Evolutionary conservation across 2,329 filamentous ascomycete genomes (phyloP).

Genomic region (Paracamarosporium sp.): DNA sequence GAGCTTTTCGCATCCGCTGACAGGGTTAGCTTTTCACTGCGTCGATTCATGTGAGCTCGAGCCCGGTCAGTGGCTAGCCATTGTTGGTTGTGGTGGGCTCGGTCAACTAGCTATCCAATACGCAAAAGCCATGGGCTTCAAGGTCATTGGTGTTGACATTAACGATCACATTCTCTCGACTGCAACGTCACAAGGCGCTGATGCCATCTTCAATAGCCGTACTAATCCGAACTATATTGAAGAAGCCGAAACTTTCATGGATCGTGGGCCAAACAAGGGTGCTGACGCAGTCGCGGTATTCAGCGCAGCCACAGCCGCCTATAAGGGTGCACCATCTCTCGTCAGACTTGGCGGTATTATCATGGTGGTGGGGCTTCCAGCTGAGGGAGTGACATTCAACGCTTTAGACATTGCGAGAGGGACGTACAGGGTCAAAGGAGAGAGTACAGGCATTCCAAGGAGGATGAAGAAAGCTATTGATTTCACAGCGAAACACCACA

Average conservation of each 20-base stretch:
- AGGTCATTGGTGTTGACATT: conserved; percentile 51
- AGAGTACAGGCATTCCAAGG: conserved; percentile 49
- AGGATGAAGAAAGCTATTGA: conserved; percentile 48
- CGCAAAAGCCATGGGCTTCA: conserved; percentile 52
- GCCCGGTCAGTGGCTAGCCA: conserved; percentile 44
- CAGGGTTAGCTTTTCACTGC: conserved; percentile 23
- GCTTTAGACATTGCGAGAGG: conserved; percentile 38
- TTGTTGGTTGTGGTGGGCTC: conserved; percentile 53
- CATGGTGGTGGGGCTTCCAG: conserved; percentile 46
- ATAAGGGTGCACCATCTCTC: conserved; percentile 38
- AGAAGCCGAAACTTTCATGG: conserved; percentile 44
- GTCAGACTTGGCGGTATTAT: conserved; percentile 40
- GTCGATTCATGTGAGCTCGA: conserved; percentile 30
- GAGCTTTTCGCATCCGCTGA: neutral
- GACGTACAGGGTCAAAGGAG: conserved; percentile 46
- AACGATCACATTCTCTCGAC: conserved; percentile 38
- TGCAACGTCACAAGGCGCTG: conserved; percentile 43
- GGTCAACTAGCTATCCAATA: conserved; percentile 54
- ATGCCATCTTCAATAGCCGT: conserved; percentile 46
- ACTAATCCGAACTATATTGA: conserved; percentile 38
- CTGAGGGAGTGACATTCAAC: conserved; percentile 18
- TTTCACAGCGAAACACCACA: conserved; percentile 47
- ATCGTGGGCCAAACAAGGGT: conserved; percentile 32
- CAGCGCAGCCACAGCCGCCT: conserved; percentile 44
- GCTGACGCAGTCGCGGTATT: conserved; percentile 49